phyloP scores from a whole-genome alignment of 345 rosid genomes.

The Punica granatum region DNA sequence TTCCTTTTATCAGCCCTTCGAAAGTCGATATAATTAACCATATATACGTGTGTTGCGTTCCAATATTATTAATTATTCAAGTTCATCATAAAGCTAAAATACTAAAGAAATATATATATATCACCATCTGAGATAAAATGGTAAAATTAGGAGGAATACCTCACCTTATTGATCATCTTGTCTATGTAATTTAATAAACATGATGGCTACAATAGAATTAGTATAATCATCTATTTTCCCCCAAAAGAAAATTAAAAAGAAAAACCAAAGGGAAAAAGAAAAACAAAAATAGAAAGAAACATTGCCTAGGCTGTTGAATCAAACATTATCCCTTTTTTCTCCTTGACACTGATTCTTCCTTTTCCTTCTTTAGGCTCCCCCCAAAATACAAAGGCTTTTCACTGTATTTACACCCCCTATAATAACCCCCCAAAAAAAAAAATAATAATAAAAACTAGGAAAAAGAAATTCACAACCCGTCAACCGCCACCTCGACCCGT shows the following conservation, averaged over 20 bases:
- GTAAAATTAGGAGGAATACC: not conserved
- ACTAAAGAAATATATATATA: too few relatives aligned
- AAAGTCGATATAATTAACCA: too few relatives aligned
- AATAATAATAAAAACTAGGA: conserved; percentile 10
- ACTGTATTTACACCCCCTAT: conserved; percentile 41
- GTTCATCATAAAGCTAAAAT: too few relatives aligned
- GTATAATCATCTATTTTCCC: not conserved
- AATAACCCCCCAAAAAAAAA: conserved; percentile 49
- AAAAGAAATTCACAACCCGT: conserved; percentile 24
- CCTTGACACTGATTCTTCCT: not conserved
- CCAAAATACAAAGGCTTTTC: not conserved
- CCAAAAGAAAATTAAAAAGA: not conserved
- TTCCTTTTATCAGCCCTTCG: too few relatives aligned
- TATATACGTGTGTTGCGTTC: too few relatives aligned
- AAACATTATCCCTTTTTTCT: not conserved
- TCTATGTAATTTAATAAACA: not conserved
- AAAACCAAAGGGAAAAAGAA: not conserved
- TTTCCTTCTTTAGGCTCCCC: not conserved
- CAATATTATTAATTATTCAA: too few relatives aligned
- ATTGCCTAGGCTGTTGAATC: too few relatives aligned
- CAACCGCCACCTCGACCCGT: conserved; percentile 43
- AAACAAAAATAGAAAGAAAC: not conserved
- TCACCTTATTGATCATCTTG: not conserved
- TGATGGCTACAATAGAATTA: not conserved
- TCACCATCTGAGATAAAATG: not conserved